Evolutionary conservation across 345 rosid genomes (phyloP).

Genomic region (Adansonia digitata): DNA sequence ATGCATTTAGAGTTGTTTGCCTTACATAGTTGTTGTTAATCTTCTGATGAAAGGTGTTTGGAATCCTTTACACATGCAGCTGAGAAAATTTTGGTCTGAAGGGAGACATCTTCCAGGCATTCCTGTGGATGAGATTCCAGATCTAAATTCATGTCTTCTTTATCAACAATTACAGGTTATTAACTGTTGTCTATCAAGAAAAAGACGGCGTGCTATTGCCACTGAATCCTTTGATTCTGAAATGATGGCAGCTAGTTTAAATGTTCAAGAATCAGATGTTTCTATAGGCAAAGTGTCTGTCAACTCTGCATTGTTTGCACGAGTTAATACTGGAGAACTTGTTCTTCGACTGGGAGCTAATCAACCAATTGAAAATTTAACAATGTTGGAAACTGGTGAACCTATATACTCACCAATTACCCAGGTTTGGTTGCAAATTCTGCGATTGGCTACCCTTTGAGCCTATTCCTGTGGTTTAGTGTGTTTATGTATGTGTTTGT

Average conservation of each 20-base stretch:
- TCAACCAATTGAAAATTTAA: slow-evolving; percentile 45
- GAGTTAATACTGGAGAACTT: slow-evolving; percentile 58
- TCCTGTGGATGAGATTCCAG: slow-evolving; percentile 66
- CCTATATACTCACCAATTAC: slow-evolving; percentile 75
- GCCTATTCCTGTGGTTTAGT: slow-evolving; percentile 1
- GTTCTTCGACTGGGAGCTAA: slow-evolving; percentile 72
- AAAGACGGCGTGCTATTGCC: slow-evolving; percentile 52
- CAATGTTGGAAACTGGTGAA: slow-evolving; percentile 91
- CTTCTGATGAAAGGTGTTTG: slow-evolving; percentile 16
- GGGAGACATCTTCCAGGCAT: slow-evolving; percentile 72
- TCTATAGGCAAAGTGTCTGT: slow-evolving; percentile 22
- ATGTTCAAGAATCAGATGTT: slow-evolving; percentile 32
- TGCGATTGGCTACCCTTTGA: slow-evolving; percentile 6
- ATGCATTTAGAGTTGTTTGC: not conserved
- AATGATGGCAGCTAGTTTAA: slow-evolving; percentile 49
- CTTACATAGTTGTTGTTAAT: not conserved
- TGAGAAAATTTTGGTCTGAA: slow-evolving; percentile 76
- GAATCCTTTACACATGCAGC: slow-evolving; percentile 43
- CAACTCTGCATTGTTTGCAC: slow-evolving; percentile 48
- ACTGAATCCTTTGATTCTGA: slow-evolving; percentile 64
- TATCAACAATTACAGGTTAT: slow-evolving; percentile 88
- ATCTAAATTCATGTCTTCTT: slow-evolving; percentile 75
- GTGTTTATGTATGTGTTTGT: slow-evolving; percentile 14
- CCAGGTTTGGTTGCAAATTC: slow-evolving; percentile 52
- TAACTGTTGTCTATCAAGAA: slow-evolving; percentile 84